Evolutionary conservation across 331 rosid species (phyloP), one percentile per base, ranked within the genome.

Genomic region (Rhamnella rubrinervis): DNA sequence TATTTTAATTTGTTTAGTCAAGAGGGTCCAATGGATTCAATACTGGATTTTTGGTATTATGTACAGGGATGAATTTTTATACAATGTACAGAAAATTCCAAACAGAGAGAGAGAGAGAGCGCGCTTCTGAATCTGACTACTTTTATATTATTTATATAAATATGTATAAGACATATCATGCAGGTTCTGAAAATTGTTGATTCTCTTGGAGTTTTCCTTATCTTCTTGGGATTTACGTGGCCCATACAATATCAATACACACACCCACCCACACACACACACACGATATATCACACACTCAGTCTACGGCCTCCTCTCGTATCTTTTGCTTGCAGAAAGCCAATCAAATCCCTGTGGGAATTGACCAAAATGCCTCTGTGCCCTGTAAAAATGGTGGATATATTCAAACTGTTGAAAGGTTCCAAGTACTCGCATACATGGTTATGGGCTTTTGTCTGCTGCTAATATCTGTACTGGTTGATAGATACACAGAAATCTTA

Each of bases 51-150:
- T 40, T 40, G 0, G 41, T 11, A 44, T 44, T 10, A 44, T 44
- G 49, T 44, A 44, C 14, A 44, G 49, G 49, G 49, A 44, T 44
- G 65, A 60, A 76, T 75, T 68, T 79, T 41, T 18, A 78, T 71
- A 77, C 77, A 75, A 64, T 71, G 87, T 80, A 85, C 88, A 82
- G 74, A 85, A 72, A 77, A 49, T 65, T 78, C 73, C 77, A 61
- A 63, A 44, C 49, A 44, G 16, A 75, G 74, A 40, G 84, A 71
- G 23, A 23, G 23, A 23, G 23, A 23, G n/a, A n/a, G n/a, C n/a
- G n/a, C n/a, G 55, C 61, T 85, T 50, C 52, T 49, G 65, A 64
- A 60, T 57, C 21, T 51, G 35, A 2, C 26, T 50, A 26, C 17
- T 17, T 44, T 44, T 3, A 31, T 3, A 31, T 31, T 31, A 31